Evolutionary conservation across 2,329 filamentous ascomycete species (phyloP), one percentile per base, ranked within the genome.

Genomic region (Ascochyta clinopodiicola): DNA sequence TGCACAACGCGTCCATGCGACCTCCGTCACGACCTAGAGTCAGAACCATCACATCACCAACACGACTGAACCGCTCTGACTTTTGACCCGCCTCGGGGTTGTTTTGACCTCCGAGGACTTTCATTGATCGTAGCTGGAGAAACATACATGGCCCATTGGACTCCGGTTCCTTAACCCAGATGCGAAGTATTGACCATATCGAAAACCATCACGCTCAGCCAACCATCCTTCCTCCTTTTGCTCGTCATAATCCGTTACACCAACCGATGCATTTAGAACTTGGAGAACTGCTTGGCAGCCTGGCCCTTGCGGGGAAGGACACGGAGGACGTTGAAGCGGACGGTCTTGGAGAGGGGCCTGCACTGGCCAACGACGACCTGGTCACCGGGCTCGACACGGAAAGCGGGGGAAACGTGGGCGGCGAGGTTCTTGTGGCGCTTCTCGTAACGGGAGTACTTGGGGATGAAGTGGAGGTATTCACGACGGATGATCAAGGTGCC

Each of bases 361-460:
- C 95, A 99, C 87, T 99, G 95, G 84, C 95, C 95, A 82, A 99
- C 94, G 75, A 94, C 96, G 76, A 99, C 96, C 85, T 94, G 90
- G 84, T 99, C 95, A 88, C 95, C 96, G 81, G 98, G 94, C 86
- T 96, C 91, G 75, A 98, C 93, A 96, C 95, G 95, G 92, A 99
- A 99, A 82, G 94, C 94, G 75, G 95, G 95, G 68, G 93, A 97
- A 77, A 98, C 94, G 88, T 99, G 95, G 72, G 94, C 95, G 77
- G 95, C 92, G 70, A 99, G 87, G 89, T 99, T 99, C 90, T 97
- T 97, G 91, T 99, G 95, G 82, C 95, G 88, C 90, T 97, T 98
- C 92, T 99, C 96, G 84, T 99, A 99, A 89, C 95, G 91, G 80
- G 91, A 87, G 89, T 99, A 99, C 87, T 99, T 99, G 82, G 93